Evolutionary conservation across 768 basidiomycete genomes (phyloP).

Genomic region (Tulasnella sp.): DNA sequence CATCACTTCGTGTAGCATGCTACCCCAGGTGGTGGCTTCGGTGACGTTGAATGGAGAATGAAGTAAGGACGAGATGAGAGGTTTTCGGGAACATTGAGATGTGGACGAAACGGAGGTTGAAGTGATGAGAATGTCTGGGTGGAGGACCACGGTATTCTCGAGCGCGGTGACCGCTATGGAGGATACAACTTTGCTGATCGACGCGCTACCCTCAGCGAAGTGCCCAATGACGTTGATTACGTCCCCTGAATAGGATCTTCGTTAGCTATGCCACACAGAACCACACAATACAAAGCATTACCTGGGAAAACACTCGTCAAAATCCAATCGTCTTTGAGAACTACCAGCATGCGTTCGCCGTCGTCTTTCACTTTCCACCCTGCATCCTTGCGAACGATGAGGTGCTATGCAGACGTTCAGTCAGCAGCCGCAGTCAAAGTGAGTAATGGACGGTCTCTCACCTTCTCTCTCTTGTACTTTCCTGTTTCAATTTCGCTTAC

Average conservation of each 20-base stretch:
- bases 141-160: conserved; percentile 72
- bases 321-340: conserved; percentile 76
- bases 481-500: background rate
- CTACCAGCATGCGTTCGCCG: conserved; percentile 45
- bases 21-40: conserved; percentile 68
- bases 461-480: conserved; percentile 21
- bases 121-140: conserved; percentile 89
- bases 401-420: conserved; percentile 4
- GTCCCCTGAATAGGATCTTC: conserved; percentile 55
- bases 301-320: conserved; percentile 59
- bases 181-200: conserved; percentile 41
- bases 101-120: conserved; percentile 84
- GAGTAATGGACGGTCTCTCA: background rate
- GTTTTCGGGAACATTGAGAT: conserved; percentile 77
- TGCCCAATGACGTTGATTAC: conserved; percentile 70
- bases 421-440: background rate
- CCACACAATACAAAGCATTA: conserved; percentile 37
- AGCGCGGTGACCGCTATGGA: conserved; percentile 60
- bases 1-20: conserved; percentile 87
- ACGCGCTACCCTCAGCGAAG: conserved; percentile 35
- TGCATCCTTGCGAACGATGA: conserved; percentile 13
- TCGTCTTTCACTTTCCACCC: conserved; percentile 15
- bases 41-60: conserved; percentile 46
- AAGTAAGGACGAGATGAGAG: conserved; percentile 67
- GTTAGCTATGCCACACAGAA: background rate